Evolutionary conservation across 2,329 filamentous ascomycete species (phyloP), one percentile per base, ranked within the genome.

Genomic region (Colletotrichum abscissum): DNA sequence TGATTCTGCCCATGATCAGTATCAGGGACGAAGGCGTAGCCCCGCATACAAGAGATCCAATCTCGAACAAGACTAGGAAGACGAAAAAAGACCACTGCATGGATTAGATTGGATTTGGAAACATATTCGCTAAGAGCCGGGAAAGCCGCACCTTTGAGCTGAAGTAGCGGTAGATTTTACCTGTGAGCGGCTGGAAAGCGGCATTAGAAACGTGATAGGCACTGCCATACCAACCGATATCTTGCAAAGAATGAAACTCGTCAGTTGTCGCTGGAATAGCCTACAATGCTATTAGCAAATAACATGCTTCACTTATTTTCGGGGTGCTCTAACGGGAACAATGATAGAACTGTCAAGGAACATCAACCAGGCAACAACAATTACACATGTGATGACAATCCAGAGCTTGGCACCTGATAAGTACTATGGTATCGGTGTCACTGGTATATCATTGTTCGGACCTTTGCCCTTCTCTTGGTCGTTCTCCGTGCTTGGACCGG

Each of bases 1-100:
- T 76, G 0, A 86, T 86, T 49, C 88, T 80, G 1, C 88, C 88
- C 4, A 86, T 77, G 64, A 89, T 89, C 54, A 89, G 80, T 79
- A 85, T 84, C 1, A 78, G 78, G 0, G 84, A 86, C 30, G 80
- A 85, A 0, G 78, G 81, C 1, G 87, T 85, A 76, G 83, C 46
- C 76, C 77, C 88, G 69, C 88, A 89, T 16, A 89, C 80, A 2
- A 88, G 75, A 24, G 83, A 87, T 1, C 88, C 88, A 16, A 81
- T 19, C 35, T 82, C 79, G 59, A 82, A 82, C 0, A 82, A 26
- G 49, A 81, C 69, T 33, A 82, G 73, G 35, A 80, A 79, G 8
- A 67, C 73, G 9, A 81, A 69, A 33, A 80, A 82, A 1, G 76
- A 72, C 79, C 79, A 80, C 78, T 81, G 5, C 5, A 80, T 67